Conservation (phyloP, 75 land plant genomes). For the Sequoiadendron giganteum region DNA sequence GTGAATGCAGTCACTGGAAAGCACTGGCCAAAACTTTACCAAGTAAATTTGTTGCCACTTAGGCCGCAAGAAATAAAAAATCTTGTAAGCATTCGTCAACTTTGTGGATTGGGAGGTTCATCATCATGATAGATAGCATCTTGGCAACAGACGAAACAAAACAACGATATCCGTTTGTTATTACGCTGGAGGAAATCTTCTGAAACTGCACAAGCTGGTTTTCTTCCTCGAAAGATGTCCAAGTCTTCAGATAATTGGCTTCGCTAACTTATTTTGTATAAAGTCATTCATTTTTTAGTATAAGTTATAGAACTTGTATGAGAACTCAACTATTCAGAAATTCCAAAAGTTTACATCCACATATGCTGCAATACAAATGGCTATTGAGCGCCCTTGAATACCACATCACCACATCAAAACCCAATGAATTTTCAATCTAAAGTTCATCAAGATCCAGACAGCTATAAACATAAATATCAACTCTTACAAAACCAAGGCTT, state of each 20-base stretch:
- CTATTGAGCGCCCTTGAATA: no score
- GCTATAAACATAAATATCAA: not conserved
- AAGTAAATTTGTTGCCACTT: slow-evolving; percentile 64
- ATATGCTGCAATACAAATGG: no score
- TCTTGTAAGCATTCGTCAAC: not conserved
- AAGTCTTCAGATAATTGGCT: not conserved
- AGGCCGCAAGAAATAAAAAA: not conserved
- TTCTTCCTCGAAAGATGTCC: not conserved
- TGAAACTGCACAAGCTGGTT: not conserved
- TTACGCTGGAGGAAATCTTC: not conserved
- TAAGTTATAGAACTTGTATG: not conserved
- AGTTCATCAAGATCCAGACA: not conserved
- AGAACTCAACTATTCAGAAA: not conserved
- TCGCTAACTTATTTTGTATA: not conserved
- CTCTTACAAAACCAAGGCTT: not conserved
- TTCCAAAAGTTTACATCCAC: not conserved
- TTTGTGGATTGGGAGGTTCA: not conserved
- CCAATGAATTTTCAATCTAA: not conserved
- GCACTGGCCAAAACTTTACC: slow-evolving; percentile 92
- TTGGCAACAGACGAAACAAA: not conserved
- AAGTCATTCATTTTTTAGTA: not conserved
- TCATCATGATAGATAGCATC: not conserved
- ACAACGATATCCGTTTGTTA: not conserved
- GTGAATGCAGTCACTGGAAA: slow-evolving; percentile 84
- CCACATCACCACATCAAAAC: not conserved